These are phyloP conservation scores for Sporothrix variecibatus DNA, from an alignment of 2,329 filamentous ascomycete species.

Conservation along the genomic window DNA sequence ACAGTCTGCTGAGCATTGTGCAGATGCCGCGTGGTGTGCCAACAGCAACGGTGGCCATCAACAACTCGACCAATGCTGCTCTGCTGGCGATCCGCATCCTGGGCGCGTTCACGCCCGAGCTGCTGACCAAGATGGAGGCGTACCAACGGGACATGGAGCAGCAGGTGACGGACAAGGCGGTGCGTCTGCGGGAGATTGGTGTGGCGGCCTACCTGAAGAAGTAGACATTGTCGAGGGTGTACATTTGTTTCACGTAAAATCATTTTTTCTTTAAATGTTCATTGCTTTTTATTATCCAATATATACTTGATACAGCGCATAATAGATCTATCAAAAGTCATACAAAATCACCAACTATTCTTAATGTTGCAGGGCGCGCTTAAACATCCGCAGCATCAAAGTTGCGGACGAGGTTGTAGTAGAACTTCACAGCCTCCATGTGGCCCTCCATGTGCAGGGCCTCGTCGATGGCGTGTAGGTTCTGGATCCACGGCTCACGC, in stretches of 20 bases:
- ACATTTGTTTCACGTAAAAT: neutral
- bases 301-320: slow-evolving; percentile 10
- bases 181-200: slow-evolving; percentile 54
- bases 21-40: slow-evolving; percentile 64
- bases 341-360: neutral
- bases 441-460: slow-evolving; percentile 41
- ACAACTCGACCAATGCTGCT: slow-evolving; percentile 73
- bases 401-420: slow-evolving; percentile 44
- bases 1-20: slow-evolving; percentile 71
- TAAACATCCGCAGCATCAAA: slow-evolving; percentile 39
- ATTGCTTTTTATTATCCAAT: neutral
- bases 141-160: slow-evolving; percentile 63
- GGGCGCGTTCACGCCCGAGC: slow-evolving; percentile 45
- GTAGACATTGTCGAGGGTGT: neutral
- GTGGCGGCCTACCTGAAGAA: slow-evolving; percentile 42
- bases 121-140: slow-evolving; percentile 56
- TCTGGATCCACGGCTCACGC: slow-evolving; percentile 37
- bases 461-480: slow-evolving; percentile 47
- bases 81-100: slow-evolving; percentile 31
- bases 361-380: neutral
- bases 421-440: slow-evolving; percentile 42
- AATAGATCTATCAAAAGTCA: neutral
- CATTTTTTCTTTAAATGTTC: neutral
- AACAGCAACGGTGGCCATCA: slow-evolving; percentile 75
- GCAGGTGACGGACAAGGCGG: slow-evolving; percentile 65